Base-by-base conservation (phyloP, 139 green algal genomes). In the Edaphochlamys debaryana region DNA sequence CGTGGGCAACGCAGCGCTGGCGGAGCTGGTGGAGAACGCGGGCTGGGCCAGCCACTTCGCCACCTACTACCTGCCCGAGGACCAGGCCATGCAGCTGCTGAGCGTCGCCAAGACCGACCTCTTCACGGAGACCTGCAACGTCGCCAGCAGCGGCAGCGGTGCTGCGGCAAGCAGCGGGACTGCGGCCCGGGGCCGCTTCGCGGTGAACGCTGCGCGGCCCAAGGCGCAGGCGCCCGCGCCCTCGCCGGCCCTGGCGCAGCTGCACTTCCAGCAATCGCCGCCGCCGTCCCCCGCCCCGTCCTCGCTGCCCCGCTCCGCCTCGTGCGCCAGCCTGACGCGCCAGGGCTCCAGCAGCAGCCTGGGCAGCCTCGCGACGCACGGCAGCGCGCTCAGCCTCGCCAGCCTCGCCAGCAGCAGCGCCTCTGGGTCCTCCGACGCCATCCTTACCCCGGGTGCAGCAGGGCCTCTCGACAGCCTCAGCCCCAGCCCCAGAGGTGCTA, bases 1-100 rank as follows among this genome's bases (percentile, higher is more conserved):
- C 2, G 83, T 97, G 8, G 94, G 93, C 81, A 97, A 97, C 76
- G 77, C 80, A 0, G 91, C 90, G 27, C 88, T 97, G 60, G 91
- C 93, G 1, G 84, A 80, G 15, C 72, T 93, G 36, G 93, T 94
- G n/a, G 76, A 85, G n/a, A 85, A 52, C 13, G 78, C 85, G 0
- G 89, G 90, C 15, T 96, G 93, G 93, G 72, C 72, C 0, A 7
- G 4, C 5, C 85, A 90, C 74, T 91, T 96, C 85, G 69, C 68
- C 29, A 94, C 90, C 69, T 95, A 93, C 68, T 82, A 90, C 32
- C 77, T 96, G 34, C 93, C 93, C 45, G 93, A 92, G 78, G 88
- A 92, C 64, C 85, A 92, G 70, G 67, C 90, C 50, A 88, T 92
- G 68, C 68, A 69, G 8, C 67, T 89, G 50, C 68, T 92, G 63